Evolutionary conservation across 441 rosid species (phyloP), one percentile per base, ranked within the genome.

Genomic region (Breynia disticha): DNA sequence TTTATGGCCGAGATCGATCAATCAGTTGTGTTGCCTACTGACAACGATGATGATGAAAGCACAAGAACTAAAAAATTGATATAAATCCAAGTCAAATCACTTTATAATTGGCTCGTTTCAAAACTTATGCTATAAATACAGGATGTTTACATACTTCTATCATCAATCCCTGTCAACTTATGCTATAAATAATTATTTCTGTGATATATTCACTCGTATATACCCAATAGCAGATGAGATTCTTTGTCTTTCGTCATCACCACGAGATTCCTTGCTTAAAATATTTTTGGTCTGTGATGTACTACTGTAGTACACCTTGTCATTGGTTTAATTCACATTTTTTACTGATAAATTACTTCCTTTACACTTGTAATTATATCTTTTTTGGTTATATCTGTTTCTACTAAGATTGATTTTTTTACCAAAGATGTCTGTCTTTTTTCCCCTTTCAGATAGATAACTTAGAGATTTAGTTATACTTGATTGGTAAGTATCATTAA

Each of bases 1-100:
- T 28, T 28, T n/a, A 28, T 4, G 0, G 8, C 35, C 35, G 8
- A 28, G 1, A 28, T 28, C 35, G 35, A 28, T 28, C 35, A 28
- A 28, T 28, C 35, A 28, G 35, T 28, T 28, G 35, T 4, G 35
- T 28, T 28, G 35, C 35, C 35, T 28, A 28, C 4, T 28, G 35
- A 28, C 4, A 9, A 28, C 35, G 35, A 37, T 51, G 68, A 50
- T 66, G 74, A 68, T 42, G 62, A 67, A 51, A 64, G 64, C 68
- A 38, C 11, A 4, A 48, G 11, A 11, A 58, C 43, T 66, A 55
- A 60, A 48, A n/a, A 53, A 57, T 60, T 48, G 37, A 63, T 28
- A 28, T 28, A 28, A 50, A 67, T 54, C 46, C 10, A 60, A 72
- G 73, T 71, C 73, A 69, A 72, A 69, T 44, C 51, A 62, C 60